phyloP scores from a whole-genome alignment of 2,329 filamentous ascomycete genomes.

The Metarhizium robertsii region DNA sequence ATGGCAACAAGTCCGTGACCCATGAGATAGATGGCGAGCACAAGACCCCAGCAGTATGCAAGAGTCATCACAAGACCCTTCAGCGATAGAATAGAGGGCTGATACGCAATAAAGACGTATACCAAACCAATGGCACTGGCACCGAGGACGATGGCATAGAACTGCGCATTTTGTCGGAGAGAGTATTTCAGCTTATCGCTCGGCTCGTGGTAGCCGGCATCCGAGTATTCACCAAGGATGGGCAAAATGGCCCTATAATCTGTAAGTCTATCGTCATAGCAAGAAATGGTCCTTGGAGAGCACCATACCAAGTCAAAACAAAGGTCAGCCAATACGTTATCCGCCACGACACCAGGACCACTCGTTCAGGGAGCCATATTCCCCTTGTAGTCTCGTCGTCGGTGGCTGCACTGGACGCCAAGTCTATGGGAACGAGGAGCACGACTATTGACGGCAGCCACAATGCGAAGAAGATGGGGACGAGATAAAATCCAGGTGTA shows the following conservation, averaged over 20 bases:
- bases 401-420: conserved; percentile 73
- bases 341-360: conserved; percentile 82
- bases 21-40: conserved; percentile 94
- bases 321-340: conserved; percentile 98
- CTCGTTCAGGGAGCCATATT: conserved; percentile 74
- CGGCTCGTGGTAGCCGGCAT: conserved; percentile 85
- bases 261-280: not conserved
- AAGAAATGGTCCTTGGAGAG: not conserved
- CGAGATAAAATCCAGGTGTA: conserved; percentile 79
- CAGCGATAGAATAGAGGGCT: conserved; percentile 61
- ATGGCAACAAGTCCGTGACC: conserved; percentile 92
- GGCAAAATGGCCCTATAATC: conserved; percentile 71
- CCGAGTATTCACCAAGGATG: conserved; percentile 86
- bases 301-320: conserved; percentile 72
- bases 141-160: conserved; percentile 71
- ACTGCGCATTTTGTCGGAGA: conserved; percentile 76
- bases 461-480: conserved; percentile 93
- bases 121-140: conserved; percentile 63
- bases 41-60: conserved; percentile 86
- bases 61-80: conserved; percentile 87
- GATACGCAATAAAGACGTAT: conserved; percentile 75
- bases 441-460: conserved; percentile 87
- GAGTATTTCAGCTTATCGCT: conserved; percentile 76
- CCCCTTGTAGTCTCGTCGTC: conserved; percentile 64
- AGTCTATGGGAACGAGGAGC: conserved; percentile 87